phyloP scores from a whole-genome alignment of 768 basidiomycete genomes.

The Pleurotus platypus region DNA sequence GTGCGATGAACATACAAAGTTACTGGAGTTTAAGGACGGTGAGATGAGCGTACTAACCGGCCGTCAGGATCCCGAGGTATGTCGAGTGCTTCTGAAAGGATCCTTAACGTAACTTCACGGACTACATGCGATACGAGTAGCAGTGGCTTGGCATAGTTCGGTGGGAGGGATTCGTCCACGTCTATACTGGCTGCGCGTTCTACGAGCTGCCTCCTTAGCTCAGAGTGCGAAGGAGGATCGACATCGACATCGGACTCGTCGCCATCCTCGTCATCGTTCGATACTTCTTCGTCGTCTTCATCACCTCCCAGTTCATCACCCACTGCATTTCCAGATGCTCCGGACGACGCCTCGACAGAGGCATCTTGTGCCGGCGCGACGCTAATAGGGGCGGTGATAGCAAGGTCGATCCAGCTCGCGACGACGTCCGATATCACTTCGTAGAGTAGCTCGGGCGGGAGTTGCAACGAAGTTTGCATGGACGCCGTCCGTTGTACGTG shows the following conservation, averaged over 20 bases:
- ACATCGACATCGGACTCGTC: background rate
- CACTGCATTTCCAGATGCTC: background rate
- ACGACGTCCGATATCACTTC: background rate
- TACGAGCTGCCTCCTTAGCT: background rate
- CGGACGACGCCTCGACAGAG: background rate
- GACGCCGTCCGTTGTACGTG: background rate
- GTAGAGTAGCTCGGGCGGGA: background rate
- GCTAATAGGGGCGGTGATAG: background rate
- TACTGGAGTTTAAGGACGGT: background rate
- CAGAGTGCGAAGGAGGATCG: background rate
- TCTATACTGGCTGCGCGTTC: background rate
- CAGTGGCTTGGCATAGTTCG: background rate
- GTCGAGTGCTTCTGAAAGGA: background rate
- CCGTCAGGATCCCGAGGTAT: background rate
- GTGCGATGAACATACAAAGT: background rate
- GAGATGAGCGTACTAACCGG: background rate
- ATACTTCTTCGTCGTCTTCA: background rate
- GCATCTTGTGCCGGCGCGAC: background rate
- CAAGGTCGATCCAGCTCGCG: background rate
- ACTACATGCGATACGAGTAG: background rate
- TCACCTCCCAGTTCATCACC: background rate
- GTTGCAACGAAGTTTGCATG: background rate
- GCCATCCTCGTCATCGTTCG: background rate
- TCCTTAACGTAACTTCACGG: background rate
- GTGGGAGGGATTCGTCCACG: background rate